Evolutionary conservation across 768 basidiomycete species (phyloP).

Genomic region (Hericium erinaceus): DNA sequence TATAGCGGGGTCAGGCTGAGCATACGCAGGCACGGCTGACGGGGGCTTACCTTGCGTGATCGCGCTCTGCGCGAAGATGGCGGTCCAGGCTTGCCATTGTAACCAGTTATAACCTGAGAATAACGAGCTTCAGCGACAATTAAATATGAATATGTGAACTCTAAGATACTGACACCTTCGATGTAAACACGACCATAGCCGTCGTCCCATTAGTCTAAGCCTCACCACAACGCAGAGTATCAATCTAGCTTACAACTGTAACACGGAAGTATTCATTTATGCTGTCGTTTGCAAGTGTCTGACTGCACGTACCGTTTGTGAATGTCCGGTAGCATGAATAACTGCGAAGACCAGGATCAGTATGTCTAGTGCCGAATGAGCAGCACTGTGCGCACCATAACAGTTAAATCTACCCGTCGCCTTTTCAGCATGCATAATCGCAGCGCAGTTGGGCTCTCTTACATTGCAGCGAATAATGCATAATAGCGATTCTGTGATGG

Average conservation of each 20-base stretch:
- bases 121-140: no score
- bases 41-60: neutral
- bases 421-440: neutral
- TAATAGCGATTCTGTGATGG: neutral
- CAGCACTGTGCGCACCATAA: neutral
- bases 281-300: no score
- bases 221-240: no score
- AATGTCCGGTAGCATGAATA: neutral
- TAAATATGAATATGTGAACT: no score
- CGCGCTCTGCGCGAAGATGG: neutral
- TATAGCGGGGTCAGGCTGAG: neutral
- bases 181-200: no score
- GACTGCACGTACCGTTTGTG: neutral
- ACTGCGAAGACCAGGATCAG: no score
- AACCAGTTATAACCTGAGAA: neutral
- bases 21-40: no score
- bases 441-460: neutral
- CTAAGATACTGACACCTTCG: no score
- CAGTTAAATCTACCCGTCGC: neutral
- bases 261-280: no score
- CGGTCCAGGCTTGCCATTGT: slow-evolving; percentile 1
- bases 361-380: no score
- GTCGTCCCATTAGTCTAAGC: no score
- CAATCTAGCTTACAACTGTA: no score
- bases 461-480: neutral